Base-by-base conservation (phyloP, 2,329 filamentous ascomycete genomes). In the Malbranchea cinnamomea region DNA sequence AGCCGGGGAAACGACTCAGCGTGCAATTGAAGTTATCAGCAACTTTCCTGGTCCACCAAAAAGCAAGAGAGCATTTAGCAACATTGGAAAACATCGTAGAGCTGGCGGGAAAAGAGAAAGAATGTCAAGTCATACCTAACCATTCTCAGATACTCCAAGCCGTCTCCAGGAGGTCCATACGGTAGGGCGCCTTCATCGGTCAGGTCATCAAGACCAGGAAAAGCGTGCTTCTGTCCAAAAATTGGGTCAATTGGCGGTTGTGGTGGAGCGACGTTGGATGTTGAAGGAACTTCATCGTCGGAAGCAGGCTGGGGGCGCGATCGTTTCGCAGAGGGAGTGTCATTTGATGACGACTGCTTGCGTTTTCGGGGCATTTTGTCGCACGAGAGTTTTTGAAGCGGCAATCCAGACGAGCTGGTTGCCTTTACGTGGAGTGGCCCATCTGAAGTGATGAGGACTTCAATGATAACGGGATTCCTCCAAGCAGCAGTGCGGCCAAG, bases 141-240 rank as follows among this genome's bases (percentile, higher is more conserved):
- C 52, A 75, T 71, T 41, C 63, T 65, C 36, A 84, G 53, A 55
- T 84, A 84, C 30, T 71, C 72, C 44, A 82, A 56, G 1, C 76
- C 76, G 52, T 79, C 74, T 18, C 63, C 59, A 31, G 75, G 69
- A 28, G 76, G 72, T 27, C 78, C 75, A 41, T 77, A 78, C 32
- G 76, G 72, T 1, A 74, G 55, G 35, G 76, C 72, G 22, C 71
- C 66, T 6, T 48, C 54, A 3, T 59, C 50, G 16, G 30, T 42
- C 23, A 48, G 34, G 36, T 65, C 60, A 26, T 71, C 66, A 9
- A 71, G 53, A n/a, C 67, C 67, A 5, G 76, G 74, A 42, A 84
- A 78, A 24, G 77, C 77, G 44, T 72, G 71, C 51, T 73, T 70
- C 53, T 82, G 78, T 23, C 78, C 78, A 51, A 73, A 81, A 2